Evolutionary conservation across 2,329 filamentous ascomycete species (phyloP), one percentile per base, ranked within the genome.

Genomic region (Xylaria sp.): DNA sequence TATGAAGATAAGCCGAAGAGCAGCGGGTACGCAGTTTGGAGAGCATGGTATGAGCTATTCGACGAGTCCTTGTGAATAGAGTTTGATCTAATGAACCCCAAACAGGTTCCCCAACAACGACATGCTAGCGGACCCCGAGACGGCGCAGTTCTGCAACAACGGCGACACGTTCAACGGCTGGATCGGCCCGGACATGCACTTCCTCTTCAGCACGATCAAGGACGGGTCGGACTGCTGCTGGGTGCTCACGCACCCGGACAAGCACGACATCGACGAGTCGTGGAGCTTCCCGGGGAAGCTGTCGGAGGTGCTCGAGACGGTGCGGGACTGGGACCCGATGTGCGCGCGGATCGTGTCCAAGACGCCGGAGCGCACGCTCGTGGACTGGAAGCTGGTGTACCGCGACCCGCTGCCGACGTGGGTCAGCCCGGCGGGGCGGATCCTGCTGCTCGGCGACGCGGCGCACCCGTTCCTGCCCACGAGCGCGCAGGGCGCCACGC

Each of bases 81-180:
- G 1, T 20, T 16, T n/a, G 11, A 17, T 16, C 41, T 38, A 39
- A 17, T 49, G 50, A 47, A 52, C 4, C 29, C n/a, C 1, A 2
- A 11, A 17, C 19, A 75, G 75, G 75, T 79, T 79, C 58, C 60
- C 72, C 11, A 80, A 80, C 57, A 75, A 77, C 34, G 76, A 79
- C 49, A 78, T 80, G 76, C 72, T 83, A 18, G 69, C 69, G 8
- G 80, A 84, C 57, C 77, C 79, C 1, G 68, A 73, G 19, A 84
- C 81, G 1, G 76, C 75, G 26, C 74, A 82, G 34, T 82, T 84
- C 50, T 83, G 81, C 59, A 73, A 71, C 29, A 74, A 83, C 52
- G 82, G 81, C 29, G 82, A 85, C 64, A 81, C 79, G 0, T 84
- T 84, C 68, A 82, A 82, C 50, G 82, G 81, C 21, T 80, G 78